phyloP scores from a whole-genome alignment of 2,329 filamentous ascomycete genomes.

The Hypoxylon sp. region DNA sequence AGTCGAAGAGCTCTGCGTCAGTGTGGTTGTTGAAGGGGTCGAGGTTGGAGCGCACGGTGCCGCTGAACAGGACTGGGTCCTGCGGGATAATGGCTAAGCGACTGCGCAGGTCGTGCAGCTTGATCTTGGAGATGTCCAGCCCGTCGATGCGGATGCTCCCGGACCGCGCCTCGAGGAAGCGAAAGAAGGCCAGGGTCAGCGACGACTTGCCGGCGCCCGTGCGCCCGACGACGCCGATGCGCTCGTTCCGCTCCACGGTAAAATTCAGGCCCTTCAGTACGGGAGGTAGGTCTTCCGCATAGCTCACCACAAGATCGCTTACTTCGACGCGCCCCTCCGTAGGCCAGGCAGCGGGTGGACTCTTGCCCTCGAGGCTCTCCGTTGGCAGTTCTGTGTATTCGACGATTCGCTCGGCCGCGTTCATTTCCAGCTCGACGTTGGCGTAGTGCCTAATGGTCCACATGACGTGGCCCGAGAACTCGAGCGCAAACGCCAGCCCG shows the following conservation, averaged over 20 bases:
- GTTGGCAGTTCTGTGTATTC: constrained; percentile 76
- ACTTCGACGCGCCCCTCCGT: constrained; percentile 76
- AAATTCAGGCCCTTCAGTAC: constrained; percentile 76
- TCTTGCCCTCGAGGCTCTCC: constrained; percentile 68
- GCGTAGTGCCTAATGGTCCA: constrained; percentile 71
- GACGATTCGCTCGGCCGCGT: constrained; percentile 76
- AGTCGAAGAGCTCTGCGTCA: constrained; percentile 74
- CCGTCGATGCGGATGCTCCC: constrained; percentile 76
- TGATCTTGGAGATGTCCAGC: constrained; percentile 75
- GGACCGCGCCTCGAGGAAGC: constrained; percentile 73
- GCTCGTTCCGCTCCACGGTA: constrained; percentile 69
- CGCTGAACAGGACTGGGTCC: constrained; percentile 83
- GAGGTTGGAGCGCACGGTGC: constrained; percentile 77
- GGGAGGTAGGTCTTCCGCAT: constrained; percentile 74
- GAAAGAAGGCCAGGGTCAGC: constrained; percentile 77
- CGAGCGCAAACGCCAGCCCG: constrained; percentile 75
- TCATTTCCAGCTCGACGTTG: constrained; percentile 79
- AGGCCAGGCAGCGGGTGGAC: constrained; percentile 77
- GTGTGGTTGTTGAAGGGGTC: constrained; percentile 77
- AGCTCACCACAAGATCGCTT: constrained; percentile 74
- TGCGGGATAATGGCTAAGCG: constrained; percentile 81
- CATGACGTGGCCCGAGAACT: constrained; percentile 63
- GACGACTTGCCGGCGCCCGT: constrained; percentile 83
- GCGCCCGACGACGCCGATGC: constrained; percentile 78
- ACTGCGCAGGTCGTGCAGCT: constrained; percentile 73